Evolutionary conservation across 176 grass and related monocot genomes (phyloP), one percentile per base, ranked within the genome.

Genomic region (Otatea glauca): DNA sequence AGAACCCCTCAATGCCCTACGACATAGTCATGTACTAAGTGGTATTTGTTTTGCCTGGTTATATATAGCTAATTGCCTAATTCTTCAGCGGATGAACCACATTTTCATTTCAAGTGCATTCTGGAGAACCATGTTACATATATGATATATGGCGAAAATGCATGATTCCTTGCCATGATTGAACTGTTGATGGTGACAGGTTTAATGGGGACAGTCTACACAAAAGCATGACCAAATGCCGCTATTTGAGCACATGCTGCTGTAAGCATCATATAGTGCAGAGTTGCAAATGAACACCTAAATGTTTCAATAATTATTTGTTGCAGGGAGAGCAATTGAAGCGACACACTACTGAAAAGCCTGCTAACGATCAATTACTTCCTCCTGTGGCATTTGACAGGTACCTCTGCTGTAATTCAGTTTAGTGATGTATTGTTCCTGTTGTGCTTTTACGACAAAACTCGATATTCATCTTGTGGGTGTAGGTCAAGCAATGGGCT

Each of bases 281-380:
- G 0, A 27, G 29, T 37, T 51, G 53, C n/a, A 81, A 13, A 65
- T 29, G 18, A 1, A 45, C 47, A 35, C 65, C 66, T 9, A 82
- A 29, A 18, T 78, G 6, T 18, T 20, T 32, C 24, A 9, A 64
- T 56, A 50, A 81, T 62, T 77, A 15, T n/a, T 59, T 85, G 25
- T 83, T 72, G 55, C 69, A 98, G 96, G 91, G 88, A 48, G 96
- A 98, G 80, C 96, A 93, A 69, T 74, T 95, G 89, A 98, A 93
- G 85, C 88, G 91, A 37, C 74, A 38, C 5, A 45, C 34, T 7
- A 47, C 49, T 87, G 88, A 92, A 83, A 85, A 86, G 39, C 24
- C 42, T 64, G 15, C 84, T n/a, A 81, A 88, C 62, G 71, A 89
- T 42, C 67, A 56, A 11, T 72, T 78, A 41, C 65, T 79, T 50